Percentiles rank a stretch among this genome's conserved stretches.
These are phyloP conservation scores for Stropharia rugosoannulata DNA, from an alignment of 768 basidiomycete genomes.

Conservation along the genomic window DNA sequence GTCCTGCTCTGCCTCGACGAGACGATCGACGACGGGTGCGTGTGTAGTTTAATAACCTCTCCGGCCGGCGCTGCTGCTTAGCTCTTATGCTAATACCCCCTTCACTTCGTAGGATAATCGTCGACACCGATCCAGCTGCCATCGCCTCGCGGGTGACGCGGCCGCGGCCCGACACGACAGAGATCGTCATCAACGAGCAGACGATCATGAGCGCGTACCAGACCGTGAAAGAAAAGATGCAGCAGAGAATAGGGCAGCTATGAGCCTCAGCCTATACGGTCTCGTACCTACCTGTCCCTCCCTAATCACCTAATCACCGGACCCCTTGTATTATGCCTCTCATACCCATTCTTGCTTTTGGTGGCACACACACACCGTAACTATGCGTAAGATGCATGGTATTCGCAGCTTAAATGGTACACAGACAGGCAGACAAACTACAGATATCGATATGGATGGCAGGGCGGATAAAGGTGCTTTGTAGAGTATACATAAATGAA, in stretches of 20 bases:
- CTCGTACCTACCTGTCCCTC: not conserved
- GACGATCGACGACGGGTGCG: slow-evolving; percentile 96
- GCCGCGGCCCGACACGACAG: slow-evolving; percentile 89
- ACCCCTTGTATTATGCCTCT: slow-evolving; percentile 1
- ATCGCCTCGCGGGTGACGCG: slow-evolving; percentile 93
- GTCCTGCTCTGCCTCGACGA: slow-evolving; percentile 93
- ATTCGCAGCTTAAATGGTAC: too few relatives aligned
- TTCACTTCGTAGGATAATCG: slow-evolving; percentile 68
- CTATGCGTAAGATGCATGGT: too few relatives aligned
- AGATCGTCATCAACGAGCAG: slow-evolving; percentile 99
- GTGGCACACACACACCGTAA: too few relatives aligned
- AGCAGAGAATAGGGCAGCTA: slow-evolving; percentile 78
- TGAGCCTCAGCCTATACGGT: slow-evolving; percentile 29
- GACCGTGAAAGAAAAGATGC: slow-evolving; percentile 83
- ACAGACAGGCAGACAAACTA: too few relatives aligned
- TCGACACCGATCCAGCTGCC: slow-evolving; percentile 95
- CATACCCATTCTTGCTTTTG: slow-evolving; percentile 9
- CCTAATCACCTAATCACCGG: slow-evolving; percentile 3
- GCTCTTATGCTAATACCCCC: too few relatives aligned
- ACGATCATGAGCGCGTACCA: slow-evolving; percentile 92
- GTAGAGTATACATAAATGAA: too few relatives aligned
- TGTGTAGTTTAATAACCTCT: too few relatives aligned
- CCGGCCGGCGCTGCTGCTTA: too few relatives aligned
- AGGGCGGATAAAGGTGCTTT: too few relatives aligned
- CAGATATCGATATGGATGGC: too few relatives aligned